Percentiles rank a stretch among this genome's conserved stretches.
Conservation (phyloP, 2,329 filamentous ascomycete genomes). For the Eutypa lata region DNA sequence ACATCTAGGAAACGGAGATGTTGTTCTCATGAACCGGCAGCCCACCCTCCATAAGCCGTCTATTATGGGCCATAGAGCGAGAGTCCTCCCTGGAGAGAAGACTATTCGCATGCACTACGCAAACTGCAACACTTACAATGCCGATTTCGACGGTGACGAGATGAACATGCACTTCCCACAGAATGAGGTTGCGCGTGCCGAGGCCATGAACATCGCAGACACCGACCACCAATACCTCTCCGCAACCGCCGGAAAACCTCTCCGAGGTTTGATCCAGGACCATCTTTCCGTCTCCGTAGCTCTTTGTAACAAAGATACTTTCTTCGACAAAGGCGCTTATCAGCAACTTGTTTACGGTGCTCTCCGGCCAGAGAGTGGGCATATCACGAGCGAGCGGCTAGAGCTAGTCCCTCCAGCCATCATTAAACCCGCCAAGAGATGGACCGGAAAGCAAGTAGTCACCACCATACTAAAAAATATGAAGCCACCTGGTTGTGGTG, state of each 20-base stretch:
- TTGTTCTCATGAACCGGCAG: conserved; percentile 98
- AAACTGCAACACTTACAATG: conserved; percentile 99
- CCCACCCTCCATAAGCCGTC: conserved; percentile 97
- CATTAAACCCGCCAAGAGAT: conserved; percentile 74
- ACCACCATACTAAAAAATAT: conserved; percentile 93
- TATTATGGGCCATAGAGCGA: conserved; percentile 95
- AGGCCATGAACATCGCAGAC: conserved; percentile 89
- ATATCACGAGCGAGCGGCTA: conserved; percentile 79
- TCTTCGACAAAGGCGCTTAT: conserved; percentile 85
- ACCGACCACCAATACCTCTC: conserved; percentile 97
- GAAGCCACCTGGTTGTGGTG: conserved; percentile 69
- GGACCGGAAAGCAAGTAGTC: conserved; percentile 96
- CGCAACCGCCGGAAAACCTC: conserved; percentile 85
- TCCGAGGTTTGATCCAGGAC: conserved; percentile 96
- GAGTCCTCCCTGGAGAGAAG: conserved; percentile 89
- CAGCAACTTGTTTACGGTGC: conserved; percentile 92
- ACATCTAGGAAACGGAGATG: conserved; percentile 93
- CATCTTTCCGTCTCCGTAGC: conserved; percentile 93
- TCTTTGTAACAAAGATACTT: conserved; percentile 86
- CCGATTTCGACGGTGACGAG: conserved; percentile 98
- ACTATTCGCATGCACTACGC: conserved; percentile 99
- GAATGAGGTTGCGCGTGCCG: conserved; percentile 88
- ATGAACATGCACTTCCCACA: conserved; percentile 99
- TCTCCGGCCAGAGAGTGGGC: conserved; percentile 83
- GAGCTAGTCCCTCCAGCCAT: conserved; percentile 78